phyloP scores from a whole-genome alignment of 345 rosid genomes.

The Cardamine occulta region DNA sequence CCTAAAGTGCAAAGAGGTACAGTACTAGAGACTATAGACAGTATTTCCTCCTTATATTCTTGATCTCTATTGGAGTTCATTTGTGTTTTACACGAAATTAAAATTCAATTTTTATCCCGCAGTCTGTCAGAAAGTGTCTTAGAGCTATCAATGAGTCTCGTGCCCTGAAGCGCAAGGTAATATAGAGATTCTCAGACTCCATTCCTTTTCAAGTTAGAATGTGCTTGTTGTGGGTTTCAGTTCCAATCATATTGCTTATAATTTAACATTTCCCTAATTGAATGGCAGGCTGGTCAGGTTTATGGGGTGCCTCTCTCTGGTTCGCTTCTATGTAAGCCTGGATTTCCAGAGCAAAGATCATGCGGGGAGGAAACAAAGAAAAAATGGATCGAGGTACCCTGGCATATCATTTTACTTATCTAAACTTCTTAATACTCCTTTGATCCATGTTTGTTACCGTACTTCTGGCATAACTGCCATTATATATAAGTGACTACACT shows the following conservation, averaged over 20 bases:
- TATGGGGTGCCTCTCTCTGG: constrained; percentile 97
- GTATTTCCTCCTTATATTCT: neutral
- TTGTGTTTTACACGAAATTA: constrained; percentile 16
- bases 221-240: constrained; percentile 15
- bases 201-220: constrained; percentile 19
- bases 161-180: constrained; percentile 95
- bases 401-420: constrained; percentile 23
- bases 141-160: constrained; percentile 98
- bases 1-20: constrained; percentile 91
- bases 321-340: constrained; percentile 73
- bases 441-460: constrained; percentile 12
- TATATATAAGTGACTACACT: constrained; percentile 2
- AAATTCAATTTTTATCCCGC: constrained; percentile 35
- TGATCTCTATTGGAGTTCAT: constrained; percentile 17
- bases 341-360: constrained; percentile 83
- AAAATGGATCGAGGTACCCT: constrained; percentile 96
- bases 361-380: constrained; percentile 83
- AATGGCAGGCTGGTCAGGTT: constrained; percentile 94
- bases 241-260: constrained; percentile 23
- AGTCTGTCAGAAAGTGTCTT: constrained; percentile 82
- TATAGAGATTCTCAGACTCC: constrained; percentile 31
- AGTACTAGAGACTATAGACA: constrained; percentile 18
- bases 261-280: neutral
- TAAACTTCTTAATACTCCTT: constrained; percentile 17
- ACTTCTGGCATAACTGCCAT: constrained; percentile 14